Conservation (phyloP, 1,284 basidiomycete species). For the Apiotrichum montevideense region DNA sequence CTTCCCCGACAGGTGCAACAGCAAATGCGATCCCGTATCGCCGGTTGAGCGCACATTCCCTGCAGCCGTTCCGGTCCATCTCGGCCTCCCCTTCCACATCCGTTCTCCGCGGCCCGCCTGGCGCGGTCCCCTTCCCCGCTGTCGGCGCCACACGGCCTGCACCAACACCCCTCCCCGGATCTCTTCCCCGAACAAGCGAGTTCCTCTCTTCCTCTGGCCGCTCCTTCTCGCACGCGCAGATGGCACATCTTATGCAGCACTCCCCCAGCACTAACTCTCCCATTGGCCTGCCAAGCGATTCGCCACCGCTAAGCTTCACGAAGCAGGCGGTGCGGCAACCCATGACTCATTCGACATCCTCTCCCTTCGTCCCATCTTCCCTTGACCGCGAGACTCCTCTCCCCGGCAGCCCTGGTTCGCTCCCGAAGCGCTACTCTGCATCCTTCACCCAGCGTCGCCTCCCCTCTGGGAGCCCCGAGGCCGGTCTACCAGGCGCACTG, state of each 20-base stretch:
- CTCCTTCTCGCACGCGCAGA: constrained; percentile 44
- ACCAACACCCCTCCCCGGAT: constrained; percentile 15
- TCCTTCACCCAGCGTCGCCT: constrained; percentile 28
- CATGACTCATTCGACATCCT: constrained; percentile 22
- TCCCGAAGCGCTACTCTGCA: constrained; percentile 39
- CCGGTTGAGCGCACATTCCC: constrained; percentile 39
- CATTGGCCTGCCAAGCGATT: constrained; percentile 18
- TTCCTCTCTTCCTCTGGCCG: constrained; percentile 46
- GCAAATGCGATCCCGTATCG: constrained; percentile 31
- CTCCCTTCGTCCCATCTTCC: constrained; percentile 36
- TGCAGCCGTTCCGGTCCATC: constrained; percentile 33
- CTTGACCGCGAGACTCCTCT: constrained; percentile 23
- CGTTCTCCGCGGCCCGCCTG: constrained; percentile 19
- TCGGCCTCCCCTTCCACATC: constrained; percentile 40
- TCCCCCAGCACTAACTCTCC: constrained; percentile 23
- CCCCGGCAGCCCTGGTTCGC: neutral
- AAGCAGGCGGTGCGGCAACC: constrained; percentile 32
- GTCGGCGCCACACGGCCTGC: neutral
- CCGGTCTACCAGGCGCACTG: constrained; percentile 1
- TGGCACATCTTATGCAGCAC: constrained; percentile 29
- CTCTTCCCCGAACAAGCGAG: constrained; percentile 30
- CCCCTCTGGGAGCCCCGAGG: constrained; percentile 13
- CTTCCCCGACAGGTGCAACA: constrained; percentile 10
- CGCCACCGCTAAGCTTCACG: constrained; percentile 30
- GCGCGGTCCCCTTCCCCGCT: neutral